phyloP scores from a whole-genome alignment of 2,329 filamentous ascomycete species.

The Xylariaceae sp. region DNA sequence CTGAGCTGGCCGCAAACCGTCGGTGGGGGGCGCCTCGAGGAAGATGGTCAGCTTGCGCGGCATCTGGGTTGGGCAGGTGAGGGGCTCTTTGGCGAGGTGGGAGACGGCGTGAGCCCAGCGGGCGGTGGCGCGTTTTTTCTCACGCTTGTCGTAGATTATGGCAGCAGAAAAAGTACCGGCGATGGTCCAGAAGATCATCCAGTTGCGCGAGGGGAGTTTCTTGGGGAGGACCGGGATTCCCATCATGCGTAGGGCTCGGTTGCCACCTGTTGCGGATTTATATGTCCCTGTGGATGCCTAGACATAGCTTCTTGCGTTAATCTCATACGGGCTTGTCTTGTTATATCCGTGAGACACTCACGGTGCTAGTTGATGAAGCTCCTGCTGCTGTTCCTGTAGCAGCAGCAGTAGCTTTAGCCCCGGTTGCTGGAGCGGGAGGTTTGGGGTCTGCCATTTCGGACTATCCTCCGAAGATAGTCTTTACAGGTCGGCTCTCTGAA shows the following conservation, averaged over 20 bases:
- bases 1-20: conserved; percentile 77
- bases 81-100: conserved; percentile 72
- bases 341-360: not conserved
- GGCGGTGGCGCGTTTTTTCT: conserved; percentile 79
- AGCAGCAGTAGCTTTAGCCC: not conserved
- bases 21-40: conserved; percentile 79
- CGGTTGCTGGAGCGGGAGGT: conserved; percentile 6
- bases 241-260: conserved; percentile 73
- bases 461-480: too few relatives aligned
- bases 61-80: conserved; percentile 65
- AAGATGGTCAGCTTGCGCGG: conserved; percentile 83
- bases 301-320: too few relatives aligned
- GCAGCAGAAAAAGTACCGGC: conserved; percentile 73
- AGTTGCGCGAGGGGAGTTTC: conserved; percentile 90
- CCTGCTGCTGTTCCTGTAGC: not conserved
- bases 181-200: conserved; percentile 89
- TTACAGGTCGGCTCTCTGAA: too few relatives aligned
- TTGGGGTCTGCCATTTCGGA: conserved; percentile 22
- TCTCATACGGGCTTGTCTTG: conserved; percentile 5
- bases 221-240: conserved; percentile 80
- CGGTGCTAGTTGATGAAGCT: not conserved
- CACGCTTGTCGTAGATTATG: conserved; percentile 85
- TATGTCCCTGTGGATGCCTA: conserved; percentile 29
- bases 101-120: conserved; percentile 86
- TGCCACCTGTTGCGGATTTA: conserved; percentile 51